phyloP scores from a whole-genome alignment of 2,329 filamentous ascomycete species.

The Hymenoscyphus albidus region DNA sequence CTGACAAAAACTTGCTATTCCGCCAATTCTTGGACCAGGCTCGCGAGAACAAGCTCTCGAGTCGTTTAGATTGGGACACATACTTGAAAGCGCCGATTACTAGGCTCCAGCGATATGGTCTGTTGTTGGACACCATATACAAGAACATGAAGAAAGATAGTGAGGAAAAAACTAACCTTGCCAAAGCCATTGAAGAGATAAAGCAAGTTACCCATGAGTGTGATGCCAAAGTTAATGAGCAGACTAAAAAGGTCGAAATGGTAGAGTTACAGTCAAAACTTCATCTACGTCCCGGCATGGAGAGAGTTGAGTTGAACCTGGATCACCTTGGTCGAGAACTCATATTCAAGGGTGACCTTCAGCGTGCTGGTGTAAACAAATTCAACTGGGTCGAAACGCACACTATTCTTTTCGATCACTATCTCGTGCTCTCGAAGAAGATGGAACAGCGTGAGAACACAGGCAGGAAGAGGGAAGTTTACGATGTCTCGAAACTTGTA shows the following conservation, averaged over 20 bases:
- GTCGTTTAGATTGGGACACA: slow-evolving; percentile 87
- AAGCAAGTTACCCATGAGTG: slow-evolving; percentile 85
- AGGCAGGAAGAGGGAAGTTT: slow-evolving; percentile 72
- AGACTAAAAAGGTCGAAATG: slow-evolving; percentile 84
- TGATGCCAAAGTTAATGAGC: slow-evolving; percentile 87
- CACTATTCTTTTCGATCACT: slow-evolving; percentile 92
- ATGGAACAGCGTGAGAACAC: slow-evolving; percentile 64
- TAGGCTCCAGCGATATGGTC: slow-evolving; percentile 81
- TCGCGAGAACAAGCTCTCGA: slow-evolving; percentile 72
- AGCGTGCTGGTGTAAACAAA: slow-evolving; percentile 80
- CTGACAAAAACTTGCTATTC: slow-evolving; percentile 81
- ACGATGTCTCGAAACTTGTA: slow-evolving; percentile 89
- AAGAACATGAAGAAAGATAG: slow-evolving; percentile 80
- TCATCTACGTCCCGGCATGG: slow-evolving; percentile 81
- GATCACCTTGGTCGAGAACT: slow-evolving; percentile 91
- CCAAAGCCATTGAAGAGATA: slow-evolving; percentile 85
- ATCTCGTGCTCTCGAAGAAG: slow-evolving; percentile 84
- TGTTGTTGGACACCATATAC: slow-evolving; percentile 77
- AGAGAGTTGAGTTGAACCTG: slow-evolving; percentile 80
- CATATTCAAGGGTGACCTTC: slow-evolving; percentile 83
- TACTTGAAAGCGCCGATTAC: slow-evolving; percentile 93
- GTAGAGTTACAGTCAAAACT: slow-evolving; percentile 80
- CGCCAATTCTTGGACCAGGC: slow-evolving; percentile 78
- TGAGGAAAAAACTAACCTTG: slow-evolving; percentile 83
- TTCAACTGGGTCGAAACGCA: slow-evolving; percentile 95